These are phyloP conservation scores for Aegilops tauschii DNA, from an alignment of 176 grass and related monocot genomes.

Conservation along the genomic window DNA sequence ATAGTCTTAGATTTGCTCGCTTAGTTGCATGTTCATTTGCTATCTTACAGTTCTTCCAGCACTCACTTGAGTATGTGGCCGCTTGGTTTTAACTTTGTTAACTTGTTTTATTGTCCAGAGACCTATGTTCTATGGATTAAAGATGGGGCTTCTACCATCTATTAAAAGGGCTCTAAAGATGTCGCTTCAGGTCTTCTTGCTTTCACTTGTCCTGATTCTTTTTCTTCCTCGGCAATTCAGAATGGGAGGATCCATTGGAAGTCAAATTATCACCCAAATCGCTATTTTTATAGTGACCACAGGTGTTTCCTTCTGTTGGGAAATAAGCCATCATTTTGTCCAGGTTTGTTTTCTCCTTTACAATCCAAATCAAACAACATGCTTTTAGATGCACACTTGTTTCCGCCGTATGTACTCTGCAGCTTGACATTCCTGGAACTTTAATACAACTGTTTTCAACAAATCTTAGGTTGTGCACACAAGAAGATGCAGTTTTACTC, in stretches of 20 bases:
- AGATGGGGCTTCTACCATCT: slow-evolving; percentile 72
- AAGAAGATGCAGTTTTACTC: slow-evolving; percentile 81
- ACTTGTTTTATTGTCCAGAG: slow-evolving; percentile 49
- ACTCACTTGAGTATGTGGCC: not conserved
- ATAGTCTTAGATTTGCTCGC: not conserved
- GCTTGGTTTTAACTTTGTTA: not conserved
- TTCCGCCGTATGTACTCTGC: not conserved
- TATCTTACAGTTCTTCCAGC: not conserved
- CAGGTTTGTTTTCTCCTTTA: slow-evolving; percentile 57
- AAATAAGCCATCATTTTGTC: slow-evolving; percentile 85
- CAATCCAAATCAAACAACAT: not conserved
- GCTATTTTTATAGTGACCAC: slow-evolving; percentile 43
- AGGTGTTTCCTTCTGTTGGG: slow-evolving; percentile 73
- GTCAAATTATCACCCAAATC: slow-evolving; percentile 56
- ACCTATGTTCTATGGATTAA: slow-evolving; percentile 93
- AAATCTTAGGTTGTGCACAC: slow-evolving; percentile 81
- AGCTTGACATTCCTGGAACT: slow-evolving; percentile 14
- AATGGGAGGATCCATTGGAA: slow-evolving; percentile 45
- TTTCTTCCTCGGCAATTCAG: slow-evolving; percentile 63
- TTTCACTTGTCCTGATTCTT: slow-evolving; percentile 46
- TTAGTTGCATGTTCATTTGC: not conserved
- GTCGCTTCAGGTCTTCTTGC: slow-evolving; percentile 52
- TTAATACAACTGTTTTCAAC: slow-evolving; percentile 11
- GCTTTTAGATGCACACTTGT: slow-evolving; percentile 1
- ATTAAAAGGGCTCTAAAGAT: slow-evolving; percentile 70